Evolutionary conservation across 164 flowering plant species (phyloP), one percentile per base, ranked within the genome.

Genomic region (Magnolia sinica): DNA sequence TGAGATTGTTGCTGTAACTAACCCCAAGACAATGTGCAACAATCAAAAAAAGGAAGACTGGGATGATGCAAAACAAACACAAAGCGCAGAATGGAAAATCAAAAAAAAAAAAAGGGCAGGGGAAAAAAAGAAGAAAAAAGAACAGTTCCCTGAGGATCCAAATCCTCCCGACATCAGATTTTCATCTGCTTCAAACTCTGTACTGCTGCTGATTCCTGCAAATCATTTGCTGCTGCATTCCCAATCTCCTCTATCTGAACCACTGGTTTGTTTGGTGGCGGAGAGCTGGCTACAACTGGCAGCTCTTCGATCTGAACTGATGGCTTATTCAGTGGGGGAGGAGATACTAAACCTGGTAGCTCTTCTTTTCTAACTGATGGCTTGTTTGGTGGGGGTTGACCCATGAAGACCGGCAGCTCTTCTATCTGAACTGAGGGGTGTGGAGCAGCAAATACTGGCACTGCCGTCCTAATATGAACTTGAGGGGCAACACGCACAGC

Each of bases 101-200:
- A 52, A 52, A 1, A 52, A 8, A 52, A 52, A 52, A 55, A 11
- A 11, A 55, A 37, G 45, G 45, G 7, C 45, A 55, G 61, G 61
- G 10, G 0, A 13, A 2, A 55, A 37, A 14, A 11, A 55, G 10
- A 16, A 8, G 10, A 55, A 16, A 55, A 55, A 55, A 55, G 14
- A 68, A 13, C n/a, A 70, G 58, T 49, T 70, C n/a, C 7, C 24
- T 8, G 27, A 45, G 58, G 59, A 70, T 70, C 18, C 24, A 50
- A 49, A 22, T 18, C 58, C 73, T 50, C 58, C 59, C 3, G 8
- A 68, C n/a, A 71, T 89, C 84, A 90, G 45, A 90, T 84, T 79
- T 84, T 81, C 64, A 90, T 86, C 77, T 85, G 83, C 74, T 87
- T 84, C 81, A 92, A 70, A 72, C 79, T 79, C 77, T 79, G 69